Percentiles rank a stretch among this genome's conserved stretches.
Evolutionary conservation across 164 flowering plant genomes (phyloP).

Genomic region (Platanus orientalis): DNA sequence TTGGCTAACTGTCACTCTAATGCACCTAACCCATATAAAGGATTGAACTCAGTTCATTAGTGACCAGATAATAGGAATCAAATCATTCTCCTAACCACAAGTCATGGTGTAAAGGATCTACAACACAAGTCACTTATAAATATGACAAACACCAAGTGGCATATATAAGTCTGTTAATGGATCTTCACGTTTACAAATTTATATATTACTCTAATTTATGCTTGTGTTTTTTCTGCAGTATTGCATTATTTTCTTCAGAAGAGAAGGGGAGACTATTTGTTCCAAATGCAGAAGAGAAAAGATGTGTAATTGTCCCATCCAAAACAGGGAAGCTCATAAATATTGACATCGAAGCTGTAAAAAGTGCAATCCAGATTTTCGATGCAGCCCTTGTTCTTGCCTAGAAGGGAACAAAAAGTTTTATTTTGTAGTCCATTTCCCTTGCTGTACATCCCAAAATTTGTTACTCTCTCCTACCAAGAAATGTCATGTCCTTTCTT

Average conservation of each 20-base stretch:
- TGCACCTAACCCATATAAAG: neutral
- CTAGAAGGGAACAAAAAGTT: constrained; percentile 13
- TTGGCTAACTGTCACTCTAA: neutral
- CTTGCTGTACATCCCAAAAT: constrained; percentile 5
- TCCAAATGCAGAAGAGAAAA: constrained; percentile 68
- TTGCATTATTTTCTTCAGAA: constrained; percentile 64
- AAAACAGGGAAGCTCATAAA: constrained; percentile 67
- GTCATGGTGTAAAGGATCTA: neutral
- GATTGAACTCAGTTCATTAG: neutral
- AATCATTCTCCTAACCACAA: neutral
- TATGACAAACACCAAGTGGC: neutral
- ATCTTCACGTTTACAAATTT: neutral
- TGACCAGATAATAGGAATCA: neutral
- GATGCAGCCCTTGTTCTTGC: constrained; percentile 50
- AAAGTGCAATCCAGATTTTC: constrained; percentile 47
- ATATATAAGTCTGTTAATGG: neutral
- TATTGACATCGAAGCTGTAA: constrained; percentile 56
- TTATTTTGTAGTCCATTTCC: neutral
- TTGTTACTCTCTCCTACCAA: neutral
- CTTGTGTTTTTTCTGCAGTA: constrained; percentile 34
- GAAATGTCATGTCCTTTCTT: no score
- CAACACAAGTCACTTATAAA: neutral
- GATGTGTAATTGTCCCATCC: constrained; percentile 53
- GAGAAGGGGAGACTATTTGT: constrained; percentile 65
- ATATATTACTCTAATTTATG: neutral